Percentiles rank a stretch among this genome's conserved stretches.
These are phyloP conservation scores for Zygosaccharomyces pseudobailii DNA, from an alignment of 1,139 yeast genomes.

Conservation along the genomic window DNA sequence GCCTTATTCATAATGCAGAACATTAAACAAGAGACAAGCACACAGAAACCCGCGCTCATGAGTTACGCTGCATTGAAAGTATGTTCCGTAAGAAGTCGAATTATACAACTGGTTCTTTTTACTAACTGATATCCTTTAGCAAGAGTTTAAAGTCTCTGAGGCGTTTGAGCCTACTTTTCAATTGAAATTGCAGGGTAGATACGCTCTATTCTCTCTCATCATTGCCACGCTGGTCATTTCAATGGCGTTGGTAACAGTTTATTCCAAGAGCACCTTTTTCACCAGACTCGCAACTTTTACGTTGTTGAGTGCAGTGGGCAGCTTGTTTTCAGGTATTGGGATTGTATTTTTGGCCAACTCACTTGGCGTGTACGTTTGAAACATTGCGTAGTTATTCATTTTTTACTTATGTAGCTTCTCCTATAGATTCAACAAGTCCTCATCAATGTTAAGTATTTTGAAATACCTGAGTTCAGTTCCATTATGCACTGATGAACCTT, in stretches of 20 bases:
- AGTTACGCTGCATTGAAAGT: constrained; percentile 12
- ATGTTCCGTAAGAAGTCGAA: no score
- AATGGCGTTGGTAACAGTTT: constrained; percentile 18
- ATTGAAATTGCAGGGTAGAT: constrained; percentile 25
- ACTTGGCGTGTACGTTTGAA: constrained; percentile 31
- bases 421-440: constrained; percentile 28
- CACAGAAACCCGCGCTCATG: constrained; percentile 9
- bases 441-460: constrained; percentile 30
- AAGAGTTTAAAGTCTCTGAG: constrained; percentile 17
- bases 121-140: constrained; percentile 12
- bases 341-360: constrained; percentile 29
- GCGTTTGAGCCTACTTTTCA: constrained; percentile 16
- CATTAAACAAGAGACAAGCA: neutral
- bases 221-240: constrained; percentile 21
- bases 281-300: constrained; percentile 18
- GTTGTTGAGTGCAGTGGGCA: constrained; percentile 21
- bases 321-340: constrained; percentile 27
- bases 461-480: constrained; percentile 24
- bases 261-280: constrained; percentile 16
- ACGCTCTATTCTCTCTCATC: constrained; percentile 22
- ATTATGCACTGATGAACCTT: constrained; percentile 12
- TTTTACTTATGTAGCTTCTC: neutral
- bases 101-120: no score
- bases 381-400: neutral
- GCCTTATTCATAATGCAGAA: neutral